These are phyloP conservation scores for Wickerhamiella allomyrinae DNA, from an alignment of 805 yeast species.

Conservation along the genomic window DNA sequence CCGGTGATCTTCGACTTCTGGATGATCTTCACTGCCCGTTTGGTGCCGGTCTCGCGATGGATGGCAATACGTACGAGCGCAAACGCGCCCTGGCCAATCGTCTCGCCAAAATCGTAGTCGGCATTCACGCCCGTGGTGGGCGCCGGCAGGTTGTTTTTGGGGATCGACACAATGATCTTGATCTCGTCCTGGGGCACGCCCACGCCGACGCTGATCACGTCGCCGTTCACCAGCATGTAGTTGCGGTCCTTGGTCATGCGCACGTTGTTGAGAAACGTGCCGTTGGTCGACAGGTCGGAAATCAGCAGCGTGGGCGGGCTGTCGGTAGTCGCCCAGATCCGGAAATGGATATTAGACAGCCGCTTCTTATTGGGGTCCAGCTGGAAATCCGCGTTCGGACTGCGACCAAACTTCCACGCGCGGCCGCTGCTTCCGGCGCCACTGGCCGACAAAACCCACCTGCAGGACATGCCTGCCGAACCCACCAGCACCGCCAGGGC, in stretches of 20 bases:
- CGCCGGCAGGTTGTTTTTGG: conserved; percentile 9
- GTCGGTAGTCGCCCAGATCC: conserved; percentile 49
- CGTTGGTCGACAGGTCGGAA: conserved; percentile 77
- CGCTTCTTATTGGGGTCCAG: conserved; percentile 44
- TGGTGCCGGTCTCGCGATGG: conserved; percentile 69
- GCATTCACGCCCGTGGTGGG: conserved; percentile 37
- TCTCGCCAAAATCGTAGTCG: conserved; percentile 68
- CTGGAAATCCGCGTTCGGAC: conserved; percentile 46
- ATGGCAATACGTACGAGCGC: conserved; percentile 89
- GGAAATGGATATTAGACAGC: conserved; percentile 61
- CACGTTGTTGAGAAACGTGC: conserved; percentile 70
- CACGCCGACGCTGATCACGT: conserved; percentile 77
- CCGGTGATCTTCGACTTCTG: conserved; percentile 65
- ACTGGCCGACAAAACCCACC: conserved; percentile 11
- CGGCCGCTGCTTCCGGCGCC: conserved; percentile 4
- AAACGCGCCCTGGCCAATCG: conserved; percentile 96
- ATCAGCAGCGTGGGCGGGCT: conserved; percentile 36
- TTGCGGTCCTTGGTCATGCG: conserved; percentile 63
- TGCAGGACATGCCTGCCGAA: conserved; percentile 13
- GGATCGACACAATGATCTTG: conserved; percentile 30
- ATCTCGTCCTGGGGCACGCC: conserved; percentile 64
- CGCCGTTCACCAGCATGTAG: conserved; percentile 79
- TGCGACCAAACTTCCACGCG: conserved; percentile 68
- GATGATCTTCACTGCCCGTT: conserved; percentile 84
- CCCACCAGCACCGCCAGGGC: conserved; percentile 15